phyloP scores from a whole-genome alignment of 805 yeast species.

The Wickerhamiella bombiphila region DNA sequence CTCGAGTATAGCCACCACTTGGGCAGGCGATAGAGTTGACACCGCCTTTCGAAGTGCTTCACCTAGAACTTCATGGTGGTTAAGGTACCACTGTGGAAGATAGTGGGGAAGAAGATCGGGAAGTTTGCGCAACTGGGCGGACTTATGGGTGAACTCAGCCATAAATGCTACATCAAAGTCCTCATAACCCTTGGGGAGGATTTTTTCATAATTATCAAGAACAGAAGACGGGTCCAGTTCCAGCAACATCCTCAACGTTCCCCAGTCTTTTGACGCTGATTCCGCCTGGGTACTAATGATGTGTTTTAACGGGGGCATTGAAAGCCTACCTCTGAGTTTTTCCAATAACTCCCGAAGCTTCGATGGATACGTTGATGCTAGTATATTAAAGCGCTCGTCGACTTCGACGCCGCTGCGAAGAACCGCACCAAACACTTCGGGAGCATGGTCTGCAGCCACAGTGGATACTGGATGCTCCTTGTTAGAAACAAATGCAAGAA shows the following conservation, averaged over 20 bases:
- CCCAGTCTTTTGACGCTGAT: not conserved
- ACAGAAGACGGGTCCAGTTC: not conserved
- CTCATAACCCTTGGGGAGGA: constrained; percentile 1
- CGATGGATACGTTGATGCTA: constrained; percentile 5
- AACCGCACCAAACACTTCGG: not conserved
- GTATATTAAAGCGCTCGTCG: constrained; percentile 4
- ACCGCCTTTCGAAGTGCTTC: constrained; percentile 3
- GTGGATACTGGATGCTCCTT: not conserved
- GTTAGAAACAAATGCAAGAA: not conserved
- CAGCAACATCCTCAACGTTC: not conserved
- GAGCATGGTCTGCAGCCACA: not conserved
- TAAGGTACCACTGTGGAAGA: too few relatives aligned
- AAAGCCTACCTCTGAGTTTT: not conserved
- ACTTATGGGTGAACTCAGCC: not conserved
- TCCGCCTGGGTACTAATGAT: too few relatives aligned
- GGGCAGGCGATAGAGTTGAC: constrained; percentile 9
- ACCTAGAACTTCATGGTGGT: not conserved
- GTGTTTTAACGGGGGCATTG: not conserved
- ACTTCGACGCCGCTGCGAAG: constrained; percentile 5
- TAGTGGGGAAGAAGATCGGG: constrained; percentile 1
- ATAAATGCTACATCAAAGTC: constrained; percentile 1
- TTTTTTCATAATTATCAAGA: not conserved
- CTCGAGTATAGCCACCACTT: constrained; percentile 7
- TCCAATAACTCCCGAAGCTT: constrained; percentile 1
- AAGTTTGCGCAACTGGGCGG: constrained; percentile 5